Base-by-base conservation (phyloP, 257 asterid species). In the Ehretia macrophylla region DNA sequence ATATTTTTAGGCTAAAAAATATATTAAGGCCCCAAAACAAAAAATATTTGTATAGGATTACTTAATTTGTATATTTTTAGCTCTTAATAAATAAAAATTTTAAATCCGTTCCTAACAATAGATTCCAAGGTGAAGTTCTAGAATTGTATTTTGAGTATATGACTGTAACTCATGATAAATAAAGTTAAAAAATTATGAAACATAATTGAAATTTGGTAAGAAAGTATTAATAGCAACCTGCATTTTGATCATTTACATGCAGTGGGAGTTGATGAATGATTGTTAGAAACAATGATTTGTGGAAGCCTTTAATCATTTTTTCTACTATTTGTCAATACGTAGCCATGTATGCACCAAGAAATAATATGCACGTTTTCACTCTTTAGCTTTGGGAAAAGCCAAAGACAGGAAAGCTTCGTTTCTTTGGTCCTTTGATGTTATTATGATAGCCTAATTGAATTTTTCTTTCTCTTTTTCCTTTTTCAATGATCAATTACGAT, bases 111-210 rank as follows among this genome's bases (percentile, higher is more conserved):
- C n/a, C n/a, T n/a, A n/a, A n/a, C n/a, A n/a, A n/a, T n/a, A n/a
- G 54, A 49, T 49, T 16, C 6, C 17, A 14, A 5, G 55, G 62
- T 51, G 14, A 22, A 45, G 12, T 56, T 63, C 69, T 45, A 55
- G 68, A 47, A 20, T 37, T 4, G n/a, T 16, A 37, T 12, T n/a
- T 45, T 47, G 40, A 3, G 37, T 21, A 17, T 10, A 51, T 51
- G 0, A 1, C n/a, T 51, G 8, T 51, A 14, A 51, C 12, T 11
- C 11, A 17, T 51, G 14, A 20, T 51, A 11, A 21, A 22, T 14
- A 10, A 52, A 22, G 11, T 20, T 32, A 19, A 8, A 64, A 56
- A 69, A 69, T 74, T 18, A 74, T 74, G 69, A 55, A 59, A 63
- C 70, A 56, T 69, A 38, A 69, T 60, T 51, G 49, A 23, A 11